Base-by-base conservation (phyloP, 805 yeast genomes). In the Schwanniomyces sp. region DNA sequence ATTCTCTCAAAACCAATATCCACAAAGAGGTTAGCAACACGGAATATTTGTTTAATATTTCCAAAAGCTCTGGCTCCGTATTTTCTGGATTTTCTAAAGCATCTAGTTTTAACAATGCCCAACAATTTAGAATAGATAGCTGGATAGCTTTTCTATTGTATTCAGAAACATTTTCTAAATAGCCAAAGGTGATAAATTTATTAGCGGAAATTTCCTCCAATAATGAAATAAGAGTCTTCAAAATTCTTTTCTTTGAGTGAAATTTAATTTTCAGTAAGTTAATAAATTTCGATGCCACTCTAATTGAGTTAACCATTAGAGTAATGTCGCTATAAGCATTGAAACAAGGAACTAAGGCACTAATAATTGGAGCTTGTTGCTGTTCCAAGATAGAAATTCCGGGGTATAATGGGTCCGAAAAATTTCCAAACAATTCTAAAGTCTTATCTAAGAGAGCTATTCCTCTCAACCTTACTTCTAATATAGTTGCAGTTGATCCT, bases 341-440 rank as follows among this genome's bases (percentile, higher is more conserved):
- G 67, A 94, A 92, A 9, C 96, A 89, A 0, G 97, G 96, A 42
- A 90, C 79, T 47, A 92, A 74, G 0, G 98, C 96, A 48, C 96
- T 85, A 8, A 88, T 85, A 8, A 94, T 88, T 56, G 90, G 97
- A 0, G 98, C 98, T 58, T 94, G 97, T 58, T 88, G 96, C 65
- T 91, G 97, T 54, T 88, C 96, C 38, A 92, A 69, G 8, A 91
- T 74, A 0, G 92, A 79, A 12, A 79, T 78, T 3, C 84, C 82
- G 0, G 88, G 85, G 55, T 84, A 85, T 26, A 87, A 77, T 0
- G 92, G 90, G 60, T 88, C 96, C 9, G 72, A 78, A 42, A 82
- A 65, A 24, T 76, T 75, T 0, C 90, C 84, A 64, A 81, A 86
- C 1, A 79, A 67, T 7, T 72, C 75, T 27, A 94, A 70, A 1